A percentile compares a stretch with the other conserved stretches of the same genome.
These are phyloP conservation scores for Gastrolobium villosum DNA, from an alignment of 306 rosid genomes.

Conservation along the genomic window DNA sequence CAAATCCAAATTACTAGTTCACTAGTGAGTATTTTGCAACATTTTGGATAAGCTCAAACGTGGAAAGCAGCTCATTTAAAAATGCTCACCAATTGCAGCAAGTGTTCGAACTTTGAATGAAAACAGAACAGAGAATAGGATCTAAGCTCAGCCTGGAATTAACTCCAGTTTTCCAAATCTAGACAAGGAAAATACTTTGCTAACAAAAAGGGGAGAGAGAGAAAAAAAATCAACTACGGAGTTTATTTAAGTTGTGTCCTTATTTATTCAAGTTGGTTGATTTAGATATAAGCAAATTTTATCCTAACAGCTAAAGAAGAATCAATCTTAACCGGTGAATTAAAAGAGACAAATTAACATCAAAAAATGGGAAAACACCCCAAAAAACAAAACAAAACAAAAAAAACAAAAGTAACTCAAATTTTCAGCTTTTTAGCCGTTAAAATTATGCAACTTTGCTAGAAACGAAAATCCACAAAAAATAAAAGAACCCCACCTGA, in stretches of 20 bases:
- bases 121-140: conserved; percentile 29
- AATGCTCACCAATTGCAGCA: background rate
- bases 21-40: background rate
- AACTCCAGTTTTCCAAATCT: conserved; percentile 43
- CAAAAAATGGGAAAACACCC: background rate
- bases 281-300: conserved; percentile 26
- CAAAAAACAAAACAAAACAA: background rate
- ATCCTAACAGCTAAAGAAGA: background rate
- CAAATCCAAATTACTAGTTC: conserved; percentile 22
- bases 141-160: background rate
- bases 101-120: conserved; percentile 30
- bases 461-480: conserved; percentile 25
- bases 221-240: background rate
- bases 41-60: conserved; percentile 31
- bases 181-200: conserved; percentile 10
- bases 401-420: background rate
- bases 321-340: conserved; percentile 20
- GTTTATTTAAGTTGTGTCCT: background rate
- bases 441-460: background rate
- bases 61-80: background rate
- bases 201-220: background rate
- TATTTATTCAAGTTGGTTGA: conserved; percentile 8
- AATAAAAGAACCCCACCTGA: background rate
- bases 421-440: conserved; percentile 3
- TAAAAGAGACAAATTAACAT: conserved; percentile 32